phyloP scores from a whole-genome alignment of 148 eudicot genomes.

The Fagopyrum homotropicum region DNA sequence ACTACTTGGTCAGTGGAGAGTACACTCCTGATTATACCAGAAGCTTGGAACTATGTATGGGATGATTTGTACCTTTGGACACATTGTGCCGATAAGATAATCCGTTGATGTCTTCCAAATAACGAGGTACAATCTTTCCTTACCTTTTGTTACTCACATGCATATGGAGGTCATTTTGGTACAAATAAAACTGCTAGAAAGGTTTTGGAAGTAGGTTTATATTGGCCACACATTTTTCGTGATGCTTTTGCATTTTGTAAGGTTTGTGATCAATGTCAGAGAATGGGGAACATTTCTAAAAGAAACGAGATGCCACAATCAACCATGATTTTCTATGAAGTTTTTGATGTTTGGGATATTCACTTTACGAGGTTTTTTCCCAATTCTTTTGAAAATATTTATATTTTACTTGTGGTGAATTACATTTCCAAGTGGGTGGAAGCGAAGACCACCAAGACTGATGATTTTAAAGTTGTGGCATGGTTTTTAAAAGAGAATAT shows the following conservation, averaged over 20 bases:
- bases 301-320: slow-evolving; percentile 11
- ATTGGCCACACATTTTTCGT: not conserved
- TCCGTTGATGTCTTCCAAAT: not conserved
- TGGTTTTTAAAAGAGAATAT: too few species aligned
- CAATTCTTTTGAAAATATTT: not conserved
- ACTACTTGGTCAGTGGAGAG: too few species aligned
- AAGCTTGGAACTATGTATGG: slow-evolving; percentile 13
- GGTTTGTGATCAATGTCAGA: slow-evolving; percentile 18
- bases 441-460: too few species aligned
- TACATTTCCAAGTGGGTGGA: too few species aligned
- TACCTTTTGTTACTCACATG: slow-evolving; percentile 6
- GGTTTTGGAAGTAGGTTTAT: slow-evolving; percentile 14
- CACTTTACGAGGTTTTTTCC: slow-evolving; percentile 19
- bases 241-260: not conserved
- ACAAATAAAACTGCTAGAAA: slow-evolving; percentile 8
- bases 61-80: slow-evolving; percentile 17
- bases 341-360: slow-evolving; percentile 19
- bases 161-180: slow-evolving; percentile 13
- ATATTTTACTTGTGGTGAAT: too few species aligned
- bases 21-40: slow-evolving; percentile 1
- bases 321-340: slow-evolving; percentile 10
- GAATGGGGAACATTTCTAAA: slow-evolving; percentile 5
- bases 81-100: slow-evolving; percentile 2
- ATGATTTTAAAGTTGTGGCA: too few species aligned
- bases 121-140: not conserved